phyloP scores from a whole-genome alignment of 169 alveolate genomes.

The Babesia gibsoni region DNA sequence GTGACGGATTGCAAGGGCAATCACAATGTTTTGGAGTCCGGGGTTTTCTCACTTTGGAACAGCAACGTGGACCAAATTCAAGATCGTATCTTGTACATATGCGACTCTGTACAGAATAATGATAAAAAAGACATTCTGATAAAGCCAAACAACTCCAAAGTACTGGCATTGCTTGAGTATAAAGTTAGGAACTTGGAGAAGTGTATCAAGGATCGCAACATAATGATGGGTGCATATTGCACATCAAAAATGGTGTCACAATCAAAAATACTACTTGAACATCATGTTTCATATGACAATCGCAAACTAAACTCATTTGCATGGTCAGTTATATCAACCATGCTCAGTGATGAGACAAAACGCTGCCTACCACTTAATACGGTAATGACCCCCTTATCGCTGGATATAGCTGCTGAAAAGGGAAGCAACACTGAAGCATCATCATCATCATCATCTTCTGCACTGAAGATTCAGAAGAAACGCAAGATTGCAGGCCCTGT shows the following conservation, averaged over 20 bases:
- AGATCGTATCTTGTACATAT: conserved; percentile 40
- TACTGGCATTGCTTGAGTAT: conserved; percentile 33
- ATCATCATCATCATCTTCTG: neutral
- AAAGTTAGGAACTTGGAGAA: conserved; percentile 42
- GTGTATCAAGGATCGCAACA: neutral
- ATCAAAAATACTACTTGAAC: conserved; percentile 1
- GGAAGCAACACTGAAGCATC: neutral
- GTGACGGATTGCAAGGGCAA: conserved; percentile 12
- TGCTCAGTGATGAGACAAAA: conserved; percentile 14
- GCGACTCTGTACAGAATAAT: conserved; percentile 15
- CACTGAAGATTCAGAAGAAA: conserved; percentile 5
- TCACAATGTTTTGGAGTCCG: conserved; percentile 26
- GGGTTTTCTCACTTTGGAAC: conserved; percentile 38
- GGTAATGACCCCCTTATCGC: neutral
- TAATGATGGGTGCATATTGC: conserved; percentile 37
- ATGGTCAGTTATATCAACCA: conserved; percentile 24
- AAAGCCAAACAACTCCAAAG: conserved; percentile 28
- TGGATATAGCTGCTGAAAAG: no score
- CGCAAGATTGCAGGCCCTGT: neutral
- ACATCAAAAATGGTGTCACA: neutral
- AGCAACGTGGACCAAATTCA: conserved; percentile 41
- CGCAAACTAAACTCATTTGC: conserved; percentile 29
- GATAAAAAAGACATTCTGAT: conserved; percentile 31
- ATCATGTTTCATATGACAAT: conserved; percentile 2
- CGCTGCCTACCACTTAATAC: neutral